These are phyloP conservation scores for Jimgerdemannia lactiflua DNA, from an alignment of 192 early-diverging fungal genomes.

Conservation along the genomic window DNA sequence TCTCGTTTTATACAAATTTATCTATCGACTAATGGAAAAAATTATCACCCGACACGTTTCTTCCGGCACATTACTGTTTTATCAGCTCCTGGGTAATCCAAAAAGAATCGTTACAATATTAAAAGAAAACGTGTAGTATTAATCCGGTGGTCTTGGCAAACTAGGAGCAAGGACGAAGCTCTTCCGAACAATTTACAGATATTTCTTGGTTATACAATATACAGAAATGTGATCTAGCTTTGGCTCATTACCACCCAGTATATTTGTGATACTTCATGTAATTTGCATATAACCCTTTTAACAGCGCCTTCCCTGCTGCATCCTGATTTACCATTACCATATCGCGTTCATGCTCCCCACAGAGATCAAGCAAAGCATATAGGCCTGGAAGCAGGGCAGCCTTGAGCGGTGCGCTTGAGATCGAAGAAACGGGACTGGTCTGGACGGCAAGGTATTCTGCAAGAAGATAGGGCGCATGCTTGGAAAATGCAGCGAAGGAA, in stretches of 20 bases:
- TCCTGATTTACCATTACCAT: slow-evolving; percentile 63
- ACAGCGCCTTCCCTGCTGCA: slow-evolving; percentile 44
- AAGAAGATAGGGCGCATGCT: slow-evolving; percentile 45
- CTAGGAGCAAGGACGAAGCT: too few relatives aligned
- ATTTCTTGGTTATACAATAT: too few relatives aligned
- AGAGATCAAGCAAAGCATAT: slow-evolving; percentile 64
- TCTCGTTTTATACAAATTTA: too few relatives aligned
- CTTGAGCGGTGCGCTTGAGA: slow-evolving; percentile 35
- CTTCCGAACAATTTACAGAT: too few relatives aligned
- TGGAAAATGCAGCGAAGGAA: slow-evolving; percentile 37
- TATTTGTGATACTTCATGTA: slow-evolving; percentile 54
- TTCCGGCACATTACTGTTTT: too few relatives aligned
- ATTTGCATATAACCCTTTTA: slow-evolving; percentile 45
- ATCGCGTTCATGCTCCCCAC: slow-evolving; percentile 60
- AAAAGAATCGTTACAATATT: too few relatives aligned
- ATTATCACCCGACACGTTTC: too few relatives aligned
- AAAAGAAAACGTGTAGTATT: too few relatives aligned
- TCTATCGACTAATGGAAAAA: too few relatives aligned
- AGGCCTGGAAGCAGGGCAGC: slow-evolving; percentile 47
- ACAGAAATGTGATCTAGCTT: too few relatives aligned
- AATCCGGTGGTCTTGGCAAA: too few relatives aligned
- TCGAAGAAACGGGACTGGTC: slow-evolving; percentile 37
- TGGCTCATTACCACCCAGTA: slow-evolving; percentile 41
- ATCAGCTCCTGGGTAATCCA: too few relatives aligned
- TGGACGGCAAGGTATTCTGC: slow-evolving; percentile 61